Base-by-base conservation (phyloP, 768 basidiomycete species). In the Mrakia blollopis region DNA sequence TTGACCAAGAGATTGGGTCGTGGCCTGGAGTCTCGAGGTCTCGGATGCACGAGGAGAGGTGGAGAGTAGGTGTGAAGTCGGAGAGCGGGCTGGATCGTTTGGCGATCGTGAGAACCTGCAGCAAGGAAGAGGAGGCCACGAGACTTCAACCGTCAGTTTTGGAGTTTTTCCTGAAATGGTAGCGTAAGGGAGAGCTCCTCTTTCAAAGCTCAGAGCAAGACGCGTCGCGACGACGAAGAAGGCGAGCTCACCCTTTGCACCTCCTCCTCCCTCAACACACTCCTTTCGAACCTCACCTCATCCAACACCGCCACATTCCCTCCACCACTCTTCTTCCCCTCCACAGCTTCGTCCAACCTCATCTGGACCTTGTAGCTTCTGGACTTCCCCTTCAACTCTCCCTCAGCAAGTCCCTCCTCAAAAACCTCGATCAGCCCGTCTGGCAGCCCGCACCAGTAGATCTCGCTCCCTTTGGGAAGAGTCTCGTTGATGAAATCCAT, bases 331-430 rank as follows among this genome's bases (percentile, higher is more conserved):
- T 57, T 57, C 57, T 57, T 57, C 57, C 57, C 57, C 21, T 41
- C 65, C 28, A 67, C 62, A 3, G 47, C 62, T 9, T 54, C 65
- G 16, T 21, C 41, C 16, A 65, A 37, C 37, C 18, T 10, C 62
- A 50, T 50, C 62, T 75, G 74, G 13, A 75, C 74, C 62, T 75
- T 75, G 74, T 47, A 75, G 37, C 74, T 75, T 25, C 47, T 60
- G 10, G 30, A 32, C 21, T 32, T 47, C 10, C 37, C 65, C 57
- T 57, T 57, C 7, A 62, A 63, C 62, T 75, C 50, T 18, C 23
- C 25, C 13, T 23, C 37, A 7, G 1, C 63, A 25, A 67, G 30
- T 4, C 13, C 39, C 35, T 35, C 44, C n/a, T 75, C 74, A 14
- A 75, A 75, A 16, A 13, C 44, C 16, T 21, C 37, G 23, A 50